phyloP scores from a whole-genome alignment of 257 asterid species.

The Solanum chaucha region DNA sequence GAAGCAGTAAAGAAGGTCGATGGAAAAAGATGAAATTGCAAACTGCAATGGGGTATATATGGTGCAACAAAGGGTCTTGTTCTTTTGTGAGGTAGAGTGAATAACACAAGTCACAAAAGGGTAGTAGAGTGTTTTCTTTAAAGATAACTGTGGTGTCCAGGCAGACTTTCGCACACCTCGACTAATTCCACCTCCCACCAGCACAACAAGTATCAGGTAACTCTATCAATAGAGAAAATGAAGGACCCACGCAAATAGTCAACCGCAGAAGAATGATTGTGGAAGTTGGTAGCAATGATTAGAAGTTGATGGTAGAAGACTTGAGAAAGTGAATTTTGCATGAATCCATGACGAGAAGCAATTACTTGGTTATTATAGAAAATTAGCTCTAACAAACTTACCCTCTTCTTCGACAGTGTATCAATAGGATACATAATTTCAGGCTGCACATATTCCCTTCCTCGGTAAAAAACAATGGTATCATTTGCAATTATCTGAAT shows the following conservation, averaged over 20 bases:
- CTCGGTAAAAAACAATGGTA: neutral
- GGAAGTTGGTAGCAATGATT: neutral
- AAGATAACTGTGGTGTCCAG: fast-evolving
- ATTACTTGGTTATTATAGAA: neutral
- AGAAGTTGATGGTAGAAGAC: neutral
- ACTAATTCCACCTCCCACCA: neutral
- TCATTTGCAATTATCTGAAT: neutral
- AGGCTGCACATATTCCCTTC: neutral
- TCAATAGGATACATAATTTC: neutral
- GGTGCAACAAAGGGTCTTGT: neutral
- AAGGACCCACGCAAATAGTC: neutral
- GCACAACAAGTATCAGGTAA: neutral
- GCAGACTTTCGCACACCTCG: neutral
- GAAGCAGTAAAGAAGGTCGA: neutral
- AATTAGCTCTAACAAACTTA: neutral
- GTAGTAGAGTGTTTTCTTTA: neutral
- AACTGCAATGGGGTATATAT: neutral
- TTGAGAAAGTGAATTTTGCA: neutral
- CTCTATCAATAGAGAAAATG: neutral
- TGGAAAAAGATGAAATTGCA: neutral
- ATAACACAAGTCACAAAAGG: neutral
- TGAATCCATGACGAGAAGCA: neutral
- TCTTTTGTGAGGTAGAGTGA: neutral
- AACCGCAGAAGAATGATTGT: neutral
- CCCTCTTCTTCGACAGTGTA: neutral